Evolutionary conservation across 2,329 filamentous ascomycete species (phyloP).

Genomic region (Cladosporium sphaerospermum): DNA sequence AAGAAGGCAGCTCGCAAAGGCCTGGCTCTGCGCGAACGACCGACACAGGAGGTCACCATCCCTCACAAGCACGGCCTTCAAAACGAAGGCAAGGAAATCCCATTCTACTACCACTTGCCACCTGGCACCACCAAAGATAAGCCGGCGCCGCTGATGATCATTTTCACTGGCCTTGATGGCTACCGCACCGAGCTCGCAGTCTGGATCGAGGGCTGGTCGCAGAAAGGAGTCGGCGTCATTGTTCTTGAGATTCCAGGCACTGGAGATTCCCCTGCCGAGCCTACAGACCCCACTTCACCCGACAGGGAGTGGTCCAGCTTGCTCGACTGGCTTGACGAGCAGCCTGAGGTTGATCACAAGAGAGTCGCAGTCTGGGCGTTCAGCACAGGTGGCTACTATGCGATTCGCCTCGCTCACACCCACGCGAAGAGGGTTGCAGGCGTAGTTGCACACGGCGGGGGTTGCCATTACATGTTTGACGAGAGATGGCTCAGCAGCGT

Average conservation of each 20-base stretch:
- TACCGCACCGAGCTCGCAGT: slow-evolving; percentile 52
- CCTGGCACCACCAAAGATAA: slow-evolving; percentile 35
- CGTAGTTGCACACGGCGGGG: slow-evolving; percentile 50
- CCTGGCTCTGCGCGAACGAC: slow-evolving; percentile 44
- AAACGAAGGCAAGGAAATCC: slow-evolving; percentile 51
- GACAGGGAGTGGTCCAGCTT: slow-evolving; percentile 51
- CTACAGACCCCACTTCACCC: slow-evolving; percentile 42
- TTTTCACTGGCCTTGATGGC: slow-evolving; percentile 54
- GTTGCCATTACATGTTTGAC: slow-evolving; percentile 54
- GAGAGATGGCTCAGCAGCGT: slow-evolving; percentile 48
- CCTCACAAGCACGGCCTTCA: slow-evolving; percentile 49
- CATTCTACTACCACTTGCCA: slow-evolving; percentile 60
- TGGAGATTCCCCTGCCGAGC: slow-evolving; percentile 48
- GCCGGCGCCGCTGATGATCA: slow-evolving; percentile 47
- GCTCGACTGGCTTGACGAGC: slow-evolving; percentile 48
- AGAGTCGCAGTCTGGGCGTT: slow-evolving; percentile 51
- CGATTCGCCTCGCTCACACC: slow-evolving; percentile 52
- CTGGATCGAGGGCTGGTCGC: slow-evolving; percentile 46
- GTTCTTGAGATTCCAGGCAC: slow-evolving; percentile 54
- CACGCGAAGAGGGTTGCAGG: slow-evolving; percentile 47
- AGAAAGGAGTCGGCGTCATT: slow-evolving; percentile 44
- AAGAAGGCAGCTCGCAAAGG: slow-evolving; percentile 59
- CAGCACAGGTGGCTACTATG: slow-evolving; percentile 54
- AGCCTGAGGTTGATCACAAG: slow-evolving; percentile 42
- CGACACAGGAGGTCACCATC: slow-evolving; percentile 56